These are phyloP conservation scores for Allium sativum DNA, from an alignment of 106 monocot species.

Conservation along the genomic window DNA sequence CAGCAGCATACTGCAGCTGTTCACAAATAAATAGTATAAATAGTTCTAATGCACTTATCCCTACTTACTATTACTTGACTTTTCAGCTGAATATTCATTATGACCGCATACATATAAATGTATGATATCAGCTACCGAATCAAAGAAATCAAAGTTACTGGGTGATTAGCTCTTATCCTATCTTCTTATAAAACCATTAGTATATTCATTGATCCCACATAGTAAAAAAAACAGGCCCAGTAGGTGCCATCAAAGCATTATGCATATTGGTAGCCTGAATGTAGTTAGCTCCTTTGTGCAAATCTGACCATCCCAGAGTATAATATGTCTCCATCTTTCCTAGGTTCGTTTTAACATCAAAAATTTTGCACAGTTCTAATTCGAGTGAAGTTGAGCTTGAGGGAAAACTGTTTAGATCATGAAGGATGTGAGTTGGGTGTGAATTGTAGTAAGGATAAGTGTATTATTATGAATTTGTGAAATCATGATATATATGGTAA, in stretches of 20 bases:
- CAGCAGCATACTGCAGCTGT: too few relatives aligned
- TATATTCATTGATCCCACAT: constrained; percentile 39
- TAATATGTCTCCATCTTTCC: background rate
- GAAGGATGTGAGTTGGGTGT: constrained; percentile 22
- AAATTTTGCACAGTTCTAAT: constrained; percentile 9
- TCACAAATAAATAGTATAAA: too few relatives aligned
- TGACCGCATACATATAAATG: background rate
- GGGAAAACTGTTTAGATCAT: constrained; percentile 50
- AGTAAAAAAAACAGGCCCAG: constrained; percentile 37
- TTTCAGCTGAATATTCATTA: background rate
- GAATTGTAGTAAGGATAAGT: constrained; percentile 28
- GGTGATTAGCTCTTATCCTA: background rate
- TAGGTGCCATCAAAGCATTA: constrained; percentile 14
- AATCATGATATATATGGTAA: too few relatives aligned
- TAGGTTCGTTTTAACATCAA: constrained; percentile 4
- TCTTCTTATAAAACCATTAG: background rate
- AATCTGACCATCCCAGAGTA: constrained; percentile 23
- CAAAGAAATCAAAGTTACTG: background rate
- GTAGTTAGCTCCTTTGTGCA: constrained; percentile 37
- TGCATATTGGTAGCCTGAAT: constrained; percentile 5
- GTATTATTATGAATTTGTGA: too few relatives aligned
- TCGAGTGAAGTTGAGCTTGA: constrained; percentile 18
- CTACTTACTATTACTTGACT: constrained; percentile 12
- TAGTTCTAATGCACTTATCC: background rate
- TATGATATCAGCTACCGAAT: background rate